A percentile compares a stretch with the other conserved stretches of the same genome.
Evolutionary conservation across 129 eudicot species (phyloP).

Genomic region (Lactuca saligna): DNA sequence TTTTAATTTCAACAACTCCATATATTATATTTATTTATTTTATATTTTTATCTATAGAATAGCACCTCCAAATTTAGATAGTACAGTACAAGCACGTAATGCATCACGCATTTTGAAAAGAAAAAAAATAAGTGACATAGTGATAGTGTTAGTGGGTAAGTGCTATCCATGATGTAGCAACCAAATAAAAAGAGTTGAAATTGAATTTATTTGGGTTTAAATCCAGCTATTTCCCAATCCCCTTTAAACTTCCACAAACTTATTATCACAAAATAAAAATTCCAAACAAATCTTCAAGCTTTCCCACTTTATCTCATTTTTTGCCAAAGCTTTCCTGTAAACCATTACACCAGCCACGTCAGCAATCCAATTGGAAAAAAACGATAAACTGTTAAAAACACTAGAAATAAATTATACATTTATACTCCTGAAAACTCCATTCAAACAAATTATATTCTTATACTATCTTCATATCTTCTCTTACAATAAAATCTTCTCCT

Average conservation of each 20-base stretch:
- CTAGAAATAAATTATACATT: too few relatives aligned
- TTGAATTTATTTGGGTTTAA: not conserved
- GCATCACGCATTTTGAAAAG: not conserved
- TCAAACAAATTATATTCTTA: too few relatives aligned
- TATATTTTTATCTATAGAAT: too few relatives aligned
- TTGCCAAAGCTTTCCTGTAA: not conserved
- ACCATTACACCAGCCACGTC: not conserved
- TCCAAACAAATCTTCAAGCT: not conserved
- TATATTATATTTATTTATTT: too few relatives aligned
- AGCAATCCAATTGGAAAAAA: not conserved
- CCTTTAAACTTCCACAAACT: not conserved
- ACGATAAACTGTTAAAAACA: too few relatives aligned
- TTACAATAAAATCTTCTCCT: too few relatives aligned
- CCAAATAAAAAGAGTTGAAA: conserved; percentile 8
- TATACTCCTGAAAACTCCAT: too few relatives aligned
- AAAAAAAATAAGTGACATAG: conserved; percentile 7
- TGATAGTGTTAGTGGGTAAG: conserved; percentile 6
- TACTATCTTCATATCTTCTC: too few relatives aligned
- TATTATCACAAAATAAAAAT: conserved; percentile 5
- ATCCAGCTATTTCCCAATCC: conserved; percentile 16
- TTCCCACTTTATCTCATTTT: not conserved
- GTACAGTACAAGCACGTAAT: conserved; percentile 11
- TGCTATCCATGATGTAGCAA: conserved; percentile 26
- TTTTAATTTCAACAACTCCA: too few relatives aligned
- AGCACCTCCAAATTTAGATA: not conserved